Conservation (phyloP, 805 yeast species). For the Sugiyamaella qingdaonensis region DNA sequence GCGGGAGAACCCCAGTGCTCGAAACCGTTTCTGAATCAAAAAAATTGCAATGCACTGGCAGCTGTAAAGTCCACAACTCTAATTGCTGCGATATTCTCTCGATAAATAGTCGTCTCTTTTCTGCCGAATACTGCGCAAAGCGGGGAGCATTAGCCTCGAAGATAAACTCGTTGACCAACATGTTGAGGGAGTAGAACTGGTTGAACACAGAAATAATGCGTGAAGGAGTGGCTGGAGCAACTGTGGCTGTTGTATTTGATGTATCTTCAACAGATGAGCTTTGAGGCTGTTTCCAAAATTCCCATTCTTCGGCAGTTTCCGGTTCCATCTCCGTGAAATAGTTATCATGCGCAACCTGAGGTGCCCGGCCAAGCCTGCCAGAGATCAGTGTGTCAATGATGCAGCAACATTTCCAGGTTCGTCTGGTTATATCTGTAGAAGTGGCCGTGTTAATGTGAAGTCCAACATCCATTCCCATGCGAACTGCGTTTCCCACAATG, state of each 20-base stretch:
- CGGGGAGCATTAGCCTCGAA: constrained; percentile 8
- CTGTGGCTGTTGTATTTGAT: not conserved
- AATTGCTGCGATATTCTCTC: not conserved
- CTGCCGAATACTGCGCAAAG: not conserved
- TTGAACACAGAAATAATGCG: constrained; percentile 10
- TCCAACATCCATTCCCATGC: constrained; percentile 12
- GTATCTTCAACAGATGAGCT: not conserved
- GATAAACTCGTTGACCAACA: constrained; percentile 9
- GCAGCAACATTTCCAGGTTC: constrained; percentile 18
- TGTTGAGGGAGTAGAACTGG: not conserved
- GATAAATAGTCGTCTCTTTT: constrained; percentile 1
- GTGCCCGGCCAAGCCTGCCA: constrained; percentile 10
- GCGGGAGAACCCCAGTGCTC: constrained; percentile 5
- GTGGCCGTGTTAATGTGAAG: constrained; percentile 4
- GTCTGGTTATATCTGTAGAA: constrained; percentile 3
- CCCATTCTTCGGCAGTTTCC: constrained; percentile 16
- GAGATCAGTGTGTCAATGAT: constrained; percentile 14
- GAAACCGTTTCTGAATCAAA: not conserved
- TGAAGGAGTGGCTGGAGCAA: constrained; percentile 1
- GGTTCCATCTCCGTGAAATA: not conserved
- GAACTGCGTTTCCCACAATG: constrained; percentile 12
- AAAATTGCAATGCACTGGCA: constrained; percentile 7
- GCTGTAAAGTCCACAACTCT: not conserved
- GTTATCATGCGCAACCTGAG: constrained; percentile 3
- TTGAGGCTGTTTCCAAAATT: constrained; percentile 12